Evolutionary conservation across 164 flowering plant genomes (phyloP).

Genomic region (Buxus sempervirens): DNA sequence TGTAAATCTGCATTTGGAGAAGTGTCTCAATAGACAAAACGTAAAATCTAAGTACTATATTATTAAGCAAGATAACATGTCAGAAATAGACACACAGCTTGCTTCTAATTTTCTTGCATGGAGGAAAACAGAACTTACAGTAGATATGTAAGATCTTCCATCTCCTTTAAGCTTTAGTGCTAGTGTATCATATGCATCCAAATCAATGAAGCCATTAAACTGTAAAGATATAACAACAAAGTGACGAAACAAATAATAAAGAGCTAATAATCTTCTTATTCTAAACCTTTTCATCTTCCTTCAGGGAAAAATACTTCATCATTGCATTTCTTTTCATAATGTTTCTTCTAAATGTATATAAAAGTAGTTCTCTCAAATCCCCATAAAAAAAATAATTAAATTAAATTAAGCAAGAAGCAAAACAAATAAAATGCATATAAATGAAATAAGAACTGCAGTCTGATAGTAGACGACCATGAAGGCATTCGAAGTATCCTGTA

Average conservation of each 20-base stretch:
- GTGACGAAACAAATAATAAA: neutral
- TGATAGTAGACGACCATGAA: too few relatives aligned
- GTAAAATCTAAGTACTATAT: neutral
- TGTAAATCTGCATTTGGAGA: slow-evolving; percentile 64
- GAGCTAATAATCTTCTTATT: too few relatives aligned
- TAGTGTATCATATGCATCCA: slow-evolving; percentile 85
- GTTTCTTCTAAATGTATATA: too few relatives aligned
- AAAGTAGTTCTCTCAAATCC: too few relatives aligned
- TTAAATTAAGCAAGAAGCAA: too few relatives aligned
- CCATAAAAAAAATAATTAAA: too few relatives aligned
- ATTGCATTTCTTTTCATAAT: too few relatives aligned
- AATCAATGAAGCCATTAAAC: slow-evolving; percentile 94
- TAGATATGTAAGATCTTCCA: slow-evolving; percentile 94
- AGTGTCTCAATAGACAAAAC: neutral
- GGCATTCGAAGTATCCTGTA: too few relatives aligned
- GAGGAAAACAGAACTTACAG: slow-evolving; percentile 48
- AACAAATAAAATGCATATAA: too few relatives aligned
- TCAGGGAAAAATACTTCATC: too few relatives aligned
- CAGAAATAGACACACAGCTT: neutral
- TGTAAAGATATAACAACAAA: slow-evolving; percentile 19
- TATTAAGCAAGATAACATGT: neutral
- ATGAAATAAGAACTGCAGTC: too few relatives aligned
- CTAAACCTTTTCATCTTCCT: too few relatives aligned
- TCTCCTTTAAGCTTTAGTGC: slow-evolving; percentile 90
- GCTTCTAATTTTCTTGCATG: neutral